Percentiles rank a stretch among this genome's conserved stretches.
These are phyloP conservation scores for Coniella vitis DNA, from an alignment of 2,329 filamentous ascomycete genomes.

Conservation along the genomic window DNA sequence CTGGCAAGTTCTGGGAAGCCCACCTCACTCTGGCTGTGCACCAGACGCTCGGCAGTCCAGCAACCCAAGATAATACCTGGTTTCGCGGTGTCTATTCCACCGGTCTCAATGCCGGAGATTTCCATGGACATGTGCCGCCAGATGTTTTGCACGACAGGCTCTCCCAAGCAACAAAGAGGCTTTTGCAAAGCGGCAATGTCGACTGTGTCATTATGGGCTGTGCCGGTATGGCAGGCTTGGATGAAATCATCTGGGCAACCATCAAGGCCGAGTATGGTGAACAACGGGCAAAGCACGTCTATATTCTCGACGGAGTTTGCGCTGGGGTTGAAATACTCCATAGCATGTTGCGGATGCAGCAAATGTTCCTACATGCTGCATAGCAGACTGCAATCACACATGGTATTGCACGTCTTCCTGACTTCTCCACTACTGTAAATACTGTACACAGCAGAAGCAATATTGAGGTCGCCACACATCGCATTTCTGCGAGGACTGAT, in stretches of 20 bases:
- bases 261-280: constrained; percentile 58
- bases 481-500: too few species aligned
- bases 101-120: constrained; percentile 69
- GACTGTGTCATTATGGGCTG: constrained; percentile 76
- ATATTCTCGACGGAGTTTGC: constrained; percentile 74
- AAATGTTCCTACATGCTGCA: constrained; percentile 26
- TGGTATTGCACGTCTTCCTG: background rate
- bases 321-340: constrained; percentile 60
- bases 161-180: constrained; percentile 58
- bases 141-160: constrained; percentile 60
- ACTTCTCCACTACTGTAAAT: background rate
- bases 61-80: constrained; percentile 27
- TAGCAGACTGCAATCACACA: background rate
- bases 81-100: constrained; percentile 82
- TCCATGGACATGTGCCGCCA: constrained; percentile 62
- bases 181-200: constrained; percentile 53
- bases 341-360: constrained; percentile 40
- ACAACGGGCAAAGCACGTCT: constrained; percentile 47
- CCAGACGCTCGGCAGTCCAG: constrained; percentile 50
- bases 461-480: too few species aligned
- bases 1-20: constrained; percentile 74
- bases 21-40: constrained; percentile 62
- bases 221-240: constrained; percentile 84
- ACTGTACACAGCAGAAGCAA: too few species aligned
- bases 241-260: constrained; percentile 65